These are phyloP conservation scores for Aspergillus indologenus DNA, from an alignment of 495 filamentous ascomycete genomes.

Conservation along the genomic window DNA sequence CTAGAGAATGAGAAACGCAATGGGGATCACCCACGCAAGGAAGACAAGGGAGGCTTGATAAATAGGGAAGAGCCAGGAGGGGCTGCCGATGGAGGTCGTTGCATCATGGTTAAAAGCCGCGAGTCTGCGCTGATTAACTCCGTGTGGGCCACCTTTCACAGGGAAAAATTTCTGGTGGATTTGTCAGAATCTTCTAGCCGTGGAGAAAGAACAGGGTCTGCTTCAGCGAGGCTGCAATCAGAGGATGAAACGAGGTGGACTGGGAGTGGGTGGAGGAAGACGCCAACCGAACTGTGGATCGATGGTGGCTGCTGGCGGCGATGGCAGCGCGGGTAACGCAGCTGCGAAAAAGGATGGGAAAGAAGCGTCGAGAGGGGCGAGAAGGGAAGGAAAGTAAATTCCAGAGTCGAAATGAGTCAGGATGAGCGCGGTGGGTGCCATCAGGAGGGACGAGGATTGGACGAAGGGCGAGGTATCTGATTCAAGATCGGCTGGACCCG, in stretches of 20 bases:
- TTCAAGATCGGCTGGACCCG: slow-evolving; percentile 4
- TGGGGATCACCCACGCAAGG: neutral
- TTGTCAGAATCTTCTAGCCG: slow-evolving; percentile 2
- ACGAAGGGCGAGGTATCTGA: neutral
- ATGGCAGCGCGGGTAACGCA: neutral
- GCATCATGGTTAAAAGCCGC: slow-evolving; percentile 1
- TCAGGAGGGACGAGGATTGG: neutral
- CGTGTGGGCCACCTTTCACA: neutral
- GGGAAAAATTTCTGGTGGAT: slow-evolving; percentile 1
- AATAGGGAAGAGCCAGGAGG: neutral
- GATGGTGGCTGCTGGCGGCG: neutral
- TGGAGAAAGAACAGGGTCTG: neutral
- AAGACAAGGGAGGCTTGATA: neutral
- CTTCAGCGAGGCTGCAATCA: neutral
- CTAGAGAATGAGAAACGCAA: neutral
- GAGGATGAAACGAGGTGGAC: neutral
- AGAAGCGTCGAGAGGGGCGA: no score
- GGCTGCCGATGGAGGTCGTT: neutral
- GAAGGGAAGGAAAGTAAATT: neutral
- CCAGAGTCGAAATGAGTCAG: neutral
- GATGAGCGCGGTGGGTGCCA: slow-evolving; percentile 3
- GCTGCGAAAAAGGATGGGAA: no score
- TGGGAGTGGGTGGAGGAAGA: neutral
- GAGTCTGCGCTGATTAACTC: neutral
- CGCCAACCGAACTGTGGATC: neutral